phyloP scores from a whole-genome alignment of 495 filamentous ascomycete species.

The Daldinia decipiens region DNA sequence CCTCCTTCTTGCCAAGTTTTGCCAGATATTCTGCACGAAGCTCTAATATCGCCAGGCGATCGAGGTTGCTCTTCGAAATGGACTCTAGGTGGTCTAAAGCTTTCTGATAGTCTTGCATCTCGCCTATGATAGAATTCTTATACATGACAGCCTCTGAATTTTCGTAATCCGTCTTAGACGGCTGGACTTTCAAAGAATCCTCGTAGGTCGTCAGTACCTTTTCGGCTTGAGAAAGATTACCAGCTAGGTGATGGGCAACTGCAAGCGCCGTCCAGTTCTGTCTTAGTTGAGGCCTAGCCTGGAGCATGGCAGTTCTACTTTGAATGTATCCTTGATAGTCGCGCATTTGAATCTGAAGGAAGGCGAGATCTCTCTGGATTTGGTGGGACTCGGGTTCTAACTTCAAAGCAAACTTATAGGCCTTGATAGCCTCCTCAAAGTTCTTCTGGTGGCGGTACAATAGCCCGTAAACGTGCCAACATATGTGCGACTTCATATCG shows the following conservation, averaged over 20 bases:
- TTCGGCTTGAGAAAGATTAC: conserved; percentile 86
- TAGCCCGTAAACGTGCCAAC: conserved; percentile 99
- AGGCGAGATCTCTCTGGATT: conserved; percentile 92
- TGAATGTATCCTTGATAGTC: conserved; percentile 94
- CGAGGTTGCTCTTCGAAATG: conserved; percentile 78
- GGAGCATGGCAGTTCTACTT: conserved; percentile 84
- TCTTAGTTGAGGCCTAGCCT: conserved; percentile 77
- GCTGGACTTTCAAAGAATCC: conserved; percentile 82
- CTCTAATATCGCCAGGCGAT: conserved; percentile 91
- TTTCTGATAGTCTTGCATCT: conserved; percentile 77
- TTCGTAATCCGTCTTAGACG: conserved; percentile 80
- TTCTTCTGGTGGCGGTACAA: conserved; percentile 93
- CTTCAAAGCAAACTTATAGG: conserved; percentile 92
- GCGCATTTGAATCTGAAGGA: conserved; percentile 95
- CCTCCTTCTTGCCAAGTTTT: conserved; percentile 77
- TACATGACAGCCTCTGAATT: conserved; percentile 97
- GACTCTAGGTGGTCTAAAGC: conserved; percentile 89
- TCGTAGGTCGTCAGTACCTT: conserved; percentile 91
- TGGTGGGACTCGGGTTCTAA: conserved; percentile 92
- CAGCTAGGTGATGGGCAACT: conserved; percentile 88
- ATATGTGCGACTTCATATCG: conserved; percentile 98
- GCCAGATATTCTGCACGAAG: conserved; percentile 85
- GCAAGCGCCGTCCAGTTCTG: conserved; percentile 97
- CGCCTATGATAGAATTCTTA: conserved; percentile 94
- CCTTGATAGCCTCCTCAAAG: conserved; percentile 98